Conservation (phyloP, 2,329 filamentous ascomycete species). For the Graphilbum ipis-grandicollis region DNA sequence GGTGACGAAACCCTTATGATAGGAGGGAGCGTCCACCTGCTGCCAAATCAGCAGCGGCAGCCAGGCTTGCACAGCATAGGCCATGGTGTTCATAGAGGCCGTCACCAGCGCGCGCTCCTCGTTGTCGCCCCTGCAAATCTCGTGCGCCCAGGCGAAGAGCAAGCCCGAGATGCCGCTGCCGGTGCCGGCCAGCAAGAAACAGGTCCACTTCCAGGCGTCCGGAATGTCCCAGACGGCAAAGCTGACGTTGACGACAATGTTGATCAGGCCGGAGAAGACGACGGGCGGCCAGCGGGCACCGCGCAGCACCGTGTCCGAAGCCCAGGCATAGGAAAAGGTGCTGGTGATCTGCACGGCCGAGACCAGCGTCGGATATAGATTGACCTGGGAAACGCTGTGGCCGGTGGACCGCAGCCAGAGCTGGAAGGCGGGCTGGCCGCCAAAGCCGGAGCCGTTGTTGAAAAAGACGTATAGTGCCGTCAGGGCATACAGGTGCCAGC, state of each 20-base stretch:
- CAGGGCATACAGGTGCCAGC: conserved; percentile 48
- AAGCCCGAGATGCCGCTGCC: conserved; percentile 28
- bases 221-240: conserved; percentile 28
- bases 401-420: conserved; percentile 27
- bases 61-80: conserved; percentile 54
- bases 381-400: conserved; percentile 23
- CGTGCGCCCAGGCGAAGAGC: conserved; percentile 30
- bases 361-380: conserved; percentile 41
- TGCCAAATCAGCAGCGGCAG: conserved; percentile 50
- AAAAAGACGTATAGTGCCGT: conserved; percentile 43
- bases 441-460: conserved; percentile 33
- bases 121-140: conserved; percentile 32
- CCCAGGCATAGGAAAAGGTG: conserved; percentile 48
- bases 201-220: conserved; percentile 43
- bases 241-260: conserved; percentile 21
- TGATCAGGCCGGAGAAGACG: conserved; percentile 31
- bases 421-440: conserved; percentile 35
- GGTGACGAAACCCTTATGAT: conserved; percentile 43
- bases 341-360: conserved; percentile 35
- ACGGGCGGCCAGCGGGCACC: conserved; percentile 48
- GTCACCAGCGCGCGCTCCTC: conserved; percentile 51
- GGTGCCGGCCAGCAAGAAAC: conserved; percentile 37
- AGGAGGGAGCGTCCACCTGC: conserved; percentile 42
- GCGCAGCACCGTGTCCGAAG: conserved; percentile 40
- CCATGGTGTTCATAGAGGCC: conserved; percentile 50